Base-by-base conservation (phyloP, 2,329 filamentous ascomycete genomes). In the Biscogniauxia sp. region DNA sequence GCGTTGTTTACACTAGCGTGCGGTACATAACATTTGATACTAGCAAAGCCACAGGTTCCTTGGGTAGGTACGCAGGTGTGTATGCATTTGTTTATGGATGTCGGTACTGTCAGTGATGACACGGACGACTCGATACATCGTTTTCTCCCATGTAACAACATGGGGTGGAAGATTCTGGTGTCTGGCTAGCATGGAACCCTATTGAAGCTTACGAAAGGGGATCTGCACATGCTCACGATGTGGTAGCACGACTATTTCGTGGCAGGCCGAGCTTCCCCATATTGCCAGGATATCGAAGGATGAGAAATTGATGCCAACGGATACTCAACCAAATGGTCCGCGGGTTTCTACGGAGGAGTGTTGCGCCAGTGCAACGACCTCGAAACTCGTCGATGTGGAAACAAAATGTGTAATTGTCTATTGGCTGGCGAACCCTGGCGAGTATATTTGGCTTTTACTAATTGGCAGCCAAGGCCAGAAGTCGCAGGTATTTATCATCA, bases 291-390 rank as follows among this genome's bases (percentile, higher is more conserved):
- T 58, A 55, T 61, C 59, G 17, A 58, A 53, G 56, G 62, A 54
- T 51, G 56, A 23, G 41, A 37, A 58, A 45, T 55, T 53, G 52
- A 49, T 56, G 60, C 57, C 64, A 60, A 57, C 55, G 61, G 55
- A 61, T 60, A 56, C 59, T 64, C 26, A 37, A 62, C 58, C 63
- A 61, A 61, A 57, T 61, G 60, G 55, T 45, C 53, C 64, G 61
- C 64, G 64, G 64, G 56, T 63, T 56, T 62, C 57, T 65, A 61
- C 62, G 61, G 62, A 58, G 58, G 51, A 53, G 55, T 62, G 65
- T 66, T 66, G 63, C 63, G 62, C 65, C 62, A 61, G 64, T 67
- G 61, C 64, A 62, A 67, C 65, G 61, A 57, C 55, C 55, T 49
- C 59, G 60, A 59, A 66, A 58, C n/a, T 51, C 56, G 25, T 25